Conservation (phyloP, 176 grass and related monocot genomes). For the Zizania latifolia region DNA sequence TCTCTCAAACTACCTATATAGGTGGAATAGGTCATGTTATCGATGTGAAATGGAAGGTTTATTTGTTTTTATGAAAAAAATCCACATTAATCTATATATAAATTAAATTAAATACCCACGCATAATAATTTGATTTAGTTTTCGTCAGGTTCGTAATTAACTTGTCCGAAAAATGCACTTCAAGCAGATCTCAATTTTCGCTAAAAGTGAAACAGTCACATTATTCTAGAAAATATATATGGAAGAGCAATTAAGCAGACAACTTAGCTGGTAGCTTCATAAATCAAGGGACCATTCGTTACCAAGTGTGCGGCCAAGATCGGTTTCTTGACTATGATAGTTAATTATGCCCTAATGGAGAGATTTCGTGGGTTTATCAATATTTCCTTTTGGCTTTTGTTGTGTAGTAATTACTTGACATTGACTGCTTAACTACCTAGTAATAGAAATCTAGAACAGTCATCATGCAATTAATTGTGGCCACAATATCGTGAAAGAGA, state of each 20-base stretch:
- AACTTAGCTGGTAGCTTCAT: neutral
- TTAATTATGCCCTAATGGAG: neutral
- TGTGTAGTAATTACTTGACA: neutral
- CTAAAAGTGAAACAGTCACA: neutral
- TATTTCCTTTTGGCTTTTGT: slow-evolving; percentile 18
- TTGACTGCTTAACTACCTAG: slow-evolving; percentile 12
- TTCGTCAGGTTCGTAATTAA: neutral
- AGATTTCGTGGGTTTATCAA: neutral
- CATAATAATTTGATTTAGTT: neutral
- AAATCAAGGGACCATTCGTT: neutral
- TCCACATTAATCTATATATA: neutral
- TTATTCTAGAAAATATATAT: neutral
- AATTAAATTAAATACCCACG: neutral
- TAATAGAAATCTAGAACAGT: slow-evolving; percentile 1
- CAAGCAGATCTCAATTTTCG: neutral
- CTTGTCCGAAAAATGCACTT: neutral
- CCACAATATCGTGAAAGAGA: neutral
- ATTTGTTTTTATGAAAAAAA: neutral
- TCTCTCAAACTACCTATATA: neutral
- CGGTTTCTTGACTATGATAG: neutral
- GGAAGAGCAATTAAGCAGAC: neutral
- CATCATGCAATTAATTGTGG: neutral
- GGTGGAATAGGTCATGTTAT: neutral
- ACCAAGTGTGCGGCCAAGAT: neutral
- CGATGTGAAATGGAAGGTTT: too few species aligned